Conservation (phyloP, 2,329 filamentous ascomycete species). For the Alternaria infectoria region DNA sequence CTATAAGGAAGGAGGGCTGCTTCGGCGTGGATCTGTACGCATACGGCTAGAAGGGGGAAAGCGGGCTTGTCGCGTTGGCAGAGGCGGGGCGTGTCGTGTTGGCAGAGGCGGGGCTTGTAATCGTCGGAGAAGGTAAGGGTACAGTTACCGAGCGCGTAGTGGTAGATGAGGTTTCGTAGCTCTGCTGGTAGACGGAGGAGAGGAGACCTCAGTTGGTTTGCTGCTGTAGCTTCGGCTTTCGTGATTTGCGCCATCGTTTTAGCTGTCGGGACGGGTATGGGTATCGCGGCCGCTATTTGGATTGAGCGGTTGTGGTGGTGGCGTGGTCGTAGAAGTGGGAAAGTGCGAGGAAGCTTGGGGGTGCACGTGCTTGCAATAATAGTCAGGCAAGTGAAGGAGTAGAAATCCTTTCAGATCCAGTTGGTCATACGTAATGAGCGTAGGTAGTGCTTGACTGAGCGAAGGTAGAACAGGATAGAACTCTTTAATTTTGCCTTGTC, state of each 20-base stretch:
- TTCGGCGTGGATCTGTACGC: not conserved
- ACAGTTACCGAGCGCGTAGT: not conserved
- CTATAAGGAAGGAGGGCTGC: not conserved
- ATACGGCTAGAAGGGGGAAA: not conserved
- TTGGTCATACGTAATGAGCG: not conserved
- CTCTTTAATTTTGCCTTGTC: not conserved
- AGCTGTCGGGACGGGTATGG: not conserved
- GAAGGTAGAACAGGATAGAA: not conserved
- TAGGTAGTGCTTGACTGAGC: no score
- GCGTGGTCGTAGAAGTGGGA: not conserved
- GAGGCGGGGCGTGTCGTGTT: no score
- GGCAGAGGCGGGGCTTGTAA: no score
- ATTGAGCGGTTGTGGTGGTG: not conserved
- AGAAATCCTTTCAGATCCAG: fast-evolving
- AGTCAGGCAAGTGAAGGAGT: not conserved
- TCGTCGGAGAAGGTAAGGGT: not conserved
- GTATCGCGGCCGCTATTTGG: not conserved
- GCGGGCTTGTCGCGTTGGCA: no score
- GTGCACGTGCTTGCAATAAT: not conserved
- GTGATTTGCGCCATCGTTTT: not conserved
- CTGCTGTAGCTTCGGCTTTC: not conserved
- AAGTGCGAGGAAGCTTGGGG: not conserved
- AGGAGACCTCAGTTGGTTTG: not conserved
- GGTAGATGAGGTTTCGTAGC: not conserved
- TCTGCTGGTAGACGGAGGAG: not conserved